Base-by-base conservation (phyloP, 768 basidiomycete species). In the Nevesoporus exiguus region DNA sequence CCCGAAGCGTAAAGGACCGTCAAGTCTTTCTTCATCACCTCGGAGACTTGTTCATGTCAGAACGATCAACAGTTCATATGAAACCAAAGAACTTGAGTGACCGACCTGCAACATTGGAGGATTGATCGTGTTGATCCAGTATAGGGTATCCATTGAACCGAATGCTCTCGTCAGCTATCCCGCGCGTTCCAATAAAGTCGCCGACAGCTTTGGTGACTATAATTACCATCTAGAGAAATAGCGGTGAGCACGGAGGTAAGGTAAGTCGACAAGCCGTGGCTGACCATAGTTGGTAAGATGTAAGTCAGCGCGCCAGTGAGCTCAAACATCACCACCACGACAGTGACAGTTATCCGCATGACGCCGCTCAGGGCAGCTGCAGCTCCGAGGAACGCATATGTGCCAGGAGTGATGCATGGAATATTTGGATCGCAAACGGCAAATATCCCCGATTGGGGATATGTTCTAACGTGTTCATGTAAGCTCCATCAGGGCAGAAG, bases 301-400 rank as follows among this genome's bases (percentile, higher is more conserved):
- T 99, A 98, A 19, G 93, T 98, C 64, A 98, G 71, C 7, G 97
- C 96, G 13, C 97, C 97, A 4, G 97, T 99, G 19, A 99, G 78
- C 65, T 98, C 96, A 68, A 98, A 98, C 94, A 99, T 98, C 71
- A 99, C 95, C 33, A 98, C 97, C 8, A 98, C 97, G 6, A 99
- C 94, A 0, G 95, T 93, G 25, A 98, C 93, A 0, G 97, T 99
- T 54, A 98, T 90, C 61, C 95, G 82, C 82, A 98, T 99, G 49
- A 98, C 85, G 31, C 97, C 96, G 51, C 97, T 94, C 39, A 99
- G 75, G 14, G 94, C 90, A 7, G 97, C 97, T 4, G 97, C 97
- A 1, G 97, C 97, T 7, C 97, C 97, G 13, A 99, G 78, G 65
- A 98, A 93, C 2, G 97, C 97, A 71, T 99, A 98, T 9, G 96